Evolutionary conservation across 108 stramenopile genomes (phyloP), one percentile per base, ranked within the genome.

Genomic region (Nannochloropsis salina): DNA sequence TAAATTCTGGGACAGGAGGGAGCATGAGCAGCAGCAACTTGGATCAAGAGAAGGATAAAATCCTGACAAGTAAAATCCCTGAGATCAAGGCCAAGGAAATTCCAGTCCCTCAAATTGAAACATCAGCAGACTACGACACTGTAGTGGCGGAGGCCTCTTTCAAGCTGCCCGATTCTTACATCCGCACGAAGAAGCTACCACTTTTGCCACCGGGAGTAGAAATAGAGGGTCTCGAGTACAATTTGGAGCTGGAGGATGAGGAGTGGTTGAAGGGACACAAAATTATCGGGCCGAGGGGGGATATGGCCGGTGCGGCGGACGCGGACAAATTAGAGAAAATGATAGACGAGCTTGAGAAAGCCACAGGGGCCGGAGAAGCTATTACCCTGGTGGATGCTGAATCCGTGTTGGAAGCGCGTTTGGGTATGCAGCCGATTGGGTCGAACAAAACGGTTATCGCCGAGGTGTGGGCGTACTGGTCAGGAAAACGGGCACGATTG

Each of bases 401-500:
- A 12, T 83, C 42, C 18, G 42, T 81, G 8, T 15, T 42, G 18
- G 42, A 83, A 74, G 61, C 61, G n/a, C 61, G 61, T 15, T 74
- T 74, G 61, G 61, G 82, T 11, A 43, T 45, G 84, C 44, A 40
- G 9, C 11, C 51, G 10, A 22, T 31, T 45, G 44, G 83, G 1
- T 10, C 83, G 10, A 9, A 10, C 3, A 83, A 21, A 41, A 45
- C 51, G 51, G 44, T 86, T 20, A 41, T 42, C 9, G 40, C 88
- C 43, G 89, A 89, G n/a, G 86, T 87, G 47, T 89, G 91, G 85
- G 9, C 18, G 42, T 96, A 96, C 89, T 98, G 98, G 98, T 86
- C 95, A 41, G 86, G 92, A 41, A 96, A 96, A 90, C 94, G 98
- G n/a, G 89, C 90, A 85, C 93, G 93, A 51, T 89, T 96, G 42